phyloP scores from a whole-genome alignment of 2,329 filamentous ascomycete species.

The Fusarium poae region DNA sequence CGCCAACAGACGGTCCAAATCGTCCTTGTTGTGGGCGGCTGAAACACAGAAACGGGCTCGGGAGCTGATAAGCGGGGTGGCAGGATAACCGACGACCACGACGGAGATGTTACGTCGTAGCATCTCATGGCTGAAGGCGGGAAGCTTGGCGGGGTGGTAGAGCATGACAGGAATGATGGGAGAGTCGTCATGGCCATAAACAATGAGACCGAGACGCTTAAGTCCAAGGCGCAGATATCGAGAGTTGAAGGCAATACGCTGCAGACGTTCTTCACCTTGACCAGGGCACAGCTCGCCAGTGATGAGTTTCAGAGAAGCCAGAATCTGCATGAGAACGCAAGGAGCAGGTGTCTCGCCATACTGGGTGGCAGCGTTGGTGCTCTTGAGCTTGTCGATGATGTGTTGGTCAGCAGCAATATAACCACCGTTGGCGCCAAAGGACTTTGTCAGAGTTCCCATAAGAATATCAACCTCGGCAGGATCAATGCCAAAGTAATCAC shows the following conservation, averaged over 20 bases:
- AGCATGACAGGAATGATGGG: slow-evolving; percentile 95
- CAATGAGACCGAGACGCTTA: slow-evolving; percentile 96
- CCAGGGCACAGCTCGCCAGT: slow-evolving; percentile 87
- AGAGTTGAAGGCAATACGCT: slow-evolving; percentile 97
- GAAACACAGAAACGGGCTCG: slow-evolving; percentile 96
- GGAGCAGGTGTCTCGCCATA: slow-evolving; percentile 91
- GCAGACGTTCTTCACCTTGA: slow-evolving; percentile 94
- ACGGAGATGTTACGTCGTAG: slow-evolving; percentile 97
- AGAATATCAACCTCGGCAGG: slow-evolving; percentile 90
- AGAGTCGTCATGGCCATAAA: slow-evolving; percentile 97
- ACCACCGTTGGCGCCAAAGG: slow-evolving; percentile 96
- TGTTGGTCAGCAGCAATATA: slow-evolving; percentile 91
- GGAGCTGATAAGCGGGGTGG: slow-evolving; percentile 93
- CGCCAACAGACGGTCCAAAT: slow-evolving; percentile 87
- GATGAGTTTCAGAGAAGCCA: slow-evolving; percentile 88
- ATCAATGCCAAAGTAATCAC: slow-evolving; percentile 96
- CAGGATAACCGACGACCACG: slow-evolving; percentile 96
- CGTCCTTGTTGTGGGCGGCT: slow-evolving; percentile 97
- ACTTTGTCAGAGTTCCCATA: slow-evolving; percentile 98
- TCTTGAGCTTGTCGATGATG: slow-evolving; percentile 91
- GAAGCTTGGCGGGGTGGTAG: slow-evolving; percentile 99
- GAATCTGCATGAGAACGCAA: slow-evolving; percentile 90
- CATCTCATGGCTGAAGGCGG: slow-evolving; percentile 99
- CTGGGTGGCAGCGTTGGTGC: slow-evolving; percentile 86
- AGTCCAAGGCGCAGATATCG: slow-evolving; percentile 96